These are phyloP conservation scores for Bolboschoenoplectus hybrid DNA, from an alignment of 202 grass and related monocot genomes.

Conservation along the genomic window DNA sequence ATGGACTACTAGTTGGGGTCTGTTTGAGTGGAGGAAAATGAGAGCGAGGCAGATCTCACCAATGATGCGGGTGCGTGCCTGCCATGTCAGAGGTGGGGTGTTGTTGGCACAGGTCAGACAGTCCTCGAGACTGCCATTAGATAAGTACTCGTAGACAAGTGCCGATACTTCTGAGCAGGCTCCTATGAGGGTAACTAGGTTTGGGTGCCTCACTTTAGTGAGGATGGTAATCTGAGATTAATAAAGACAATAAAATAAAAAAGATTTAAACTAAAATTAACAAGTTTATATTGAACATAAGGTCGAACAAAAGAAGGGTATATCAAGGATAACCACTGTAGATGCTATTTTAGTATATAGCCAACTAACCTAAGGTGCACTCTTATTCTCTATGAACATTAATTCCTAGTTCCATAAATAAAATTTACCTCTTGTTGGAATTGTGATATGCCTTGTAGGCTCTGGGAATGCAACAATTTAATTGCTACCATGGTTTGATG, in stretches of 20 bases:
- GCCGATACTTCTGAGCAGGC: background rate
- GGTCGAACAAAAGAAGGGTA: slow-evolving; percentile 27
- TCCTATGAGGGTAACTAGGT: slow-evolving; percentile 1
- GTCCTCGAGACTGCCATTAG: slow-evolving; percentile 49
- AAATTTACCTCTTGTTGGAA: slow-evolving; percentile 33
- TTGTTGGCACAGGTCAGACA: slow-evolving; percentile 31
- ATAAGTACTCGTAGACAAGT: background rate
- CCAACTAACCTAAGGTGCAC: background rate
- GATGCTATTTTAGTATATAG: too few relatives aligned
- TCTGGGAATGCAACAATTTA: background rate
- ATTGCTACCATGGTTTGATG: background rate
- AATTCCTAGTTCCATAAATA: background rate
- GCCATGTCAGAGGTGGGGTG: slow-evolving; percentile 39
- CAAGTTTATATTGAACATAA: background rate
- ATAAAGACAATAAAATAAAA: background rate
- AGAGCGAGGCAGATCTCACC: background rate
- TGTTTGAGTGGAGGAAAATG: slow-evolving; percentile 23
- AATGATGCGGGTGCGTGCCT: background rate
- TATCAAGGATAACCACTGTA: background rate
- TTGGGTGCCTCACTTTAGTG: background rate
- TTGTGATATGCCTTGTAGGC: background rate
- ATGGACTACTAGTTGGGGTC: slow-evolving; percentile 44
- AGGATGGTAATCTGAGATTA: slow-evolving; percentile 25
- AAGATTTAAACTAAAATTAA: background rate
- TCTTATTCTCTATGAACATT: background rate